These are phyloP conservation scores for Penicillium salamii DNA, from an alignment of 495 filamentous ascomycete species.

Conservation along the genomic window DNA sequence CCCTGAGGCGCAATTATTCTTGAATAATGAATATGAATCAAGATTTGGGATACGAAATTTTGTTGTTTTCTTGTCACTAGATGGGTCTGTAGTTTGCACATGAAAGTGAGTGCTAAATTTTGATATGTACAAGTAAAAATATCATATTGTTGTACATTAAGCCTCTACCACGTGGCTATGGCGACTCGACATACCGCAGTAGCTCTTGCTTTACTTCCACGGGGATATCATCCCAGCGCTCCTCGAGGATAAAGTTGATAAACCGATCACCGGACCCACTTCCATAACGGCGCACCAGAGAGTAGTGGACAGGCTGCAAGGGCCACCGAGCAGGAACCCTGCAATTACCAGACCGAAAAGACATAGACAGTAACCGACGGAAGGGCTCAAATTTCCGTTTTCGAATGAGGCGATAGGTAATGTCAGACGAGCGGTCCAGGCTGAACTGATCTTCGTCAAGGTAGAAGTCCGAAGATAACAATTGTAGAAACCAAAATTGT, in stretches of 20 bases:
- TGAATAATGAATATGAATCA: neutral
- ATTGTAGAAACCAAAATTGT: constrained; percentile 41
- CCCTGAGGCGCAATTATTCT: constrained; percentile 2
- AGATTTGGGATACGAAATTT: neutral
- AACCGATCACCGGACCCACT: constrained; percentile 34
- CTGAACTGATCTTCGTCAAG: constrained; percentile 31
- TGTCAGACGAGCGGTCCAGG: constrained; percentile 9
- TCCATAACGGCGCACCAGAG: constrained; percentile 24
- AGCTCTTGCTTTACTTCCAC: constrained; percentile 13
- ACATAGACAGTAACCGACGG: constrained; percentile 25
- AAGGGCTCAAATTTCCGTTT: constrained; percentile 34
- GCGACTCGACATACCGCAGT: constrained; percentile 20
- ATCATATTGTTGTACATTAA: neutral
- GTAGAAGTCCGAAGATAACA: constrained; percentile 33
- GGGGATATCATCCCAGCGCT: constrained; percentile 35
- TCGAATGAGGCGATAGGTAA: constrained; percentile 30
- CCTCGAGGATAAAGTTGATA: constrained; percentile 25
- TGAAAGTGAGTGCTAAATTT: too few species aligned
- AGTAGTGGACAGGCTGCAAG: constrained; percentile 23
- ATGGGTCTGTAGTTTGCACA: too few species aligned
- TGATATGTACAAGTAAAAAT: neutral
- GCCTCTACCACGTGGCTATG: neutral
- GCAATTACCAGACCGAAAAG: constrained; percentile 29
- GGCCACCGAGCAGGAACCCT: constrained; percentile 34
- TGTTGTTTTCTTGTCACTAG: too few species aligned